phyloP scores from a whole-genome alignment of 2,329 filamentous ascomycete species.

The Scleromitrula shiraiana region DNA sequence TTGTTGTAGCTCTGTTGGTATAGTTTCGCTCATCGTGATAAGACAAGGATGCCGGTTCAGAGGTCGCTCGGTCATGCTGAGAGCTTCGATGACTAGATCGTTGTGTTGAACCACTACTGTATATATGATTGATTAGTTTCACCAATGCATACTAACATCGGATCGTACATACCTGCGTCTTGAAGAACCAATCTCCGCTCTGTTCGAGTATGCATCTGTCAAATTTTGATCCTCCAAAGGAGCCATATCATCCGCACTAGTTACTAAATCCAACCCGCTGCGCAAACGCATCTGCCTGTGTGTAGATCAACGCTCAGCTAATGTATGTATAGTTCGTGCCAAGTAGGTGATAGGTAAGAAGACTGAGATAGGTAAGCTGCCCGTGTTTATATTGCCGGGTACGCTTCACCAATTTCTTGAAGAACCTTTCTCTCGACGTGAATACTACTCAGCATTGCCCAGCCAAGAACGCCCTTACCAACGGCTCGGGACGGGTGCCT shows the following conservation, averaged over 20 bases:
- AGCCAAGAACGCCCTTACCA: not conserved
- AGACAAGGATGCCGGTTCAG: not conserved
- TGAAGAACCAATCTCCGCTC: not conserved
- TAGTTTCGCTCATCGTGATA: not conserved
- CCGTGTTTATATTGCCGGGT: not conserved
- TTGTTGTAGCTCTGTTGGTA: not conserved
- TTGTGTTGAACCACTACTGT: not conserved
- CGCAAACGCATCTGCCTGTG: constrained; percentile 12
- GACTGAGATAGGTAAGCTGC: not conserved
- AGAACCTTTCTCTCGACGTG: not conserved
- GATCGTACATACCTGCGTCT: constrained; percentile 2
- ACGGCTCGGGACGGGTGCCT: not conserved
- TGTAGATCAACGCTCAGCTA: not conserved
- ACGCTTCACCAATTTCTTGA: not conserved
- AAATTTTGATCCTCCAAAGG: constrained; percentile 4
- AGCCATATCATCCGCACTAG: not conserved
- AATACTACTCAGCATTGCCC: not conserved
- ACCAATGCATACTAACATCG: too few species aligned
- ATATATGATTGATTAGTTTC: not conserved
- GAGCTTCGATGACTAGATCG: not conserved
- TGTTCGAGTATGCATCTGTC: not conserved
- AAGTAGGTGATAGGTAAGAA: not conserved
- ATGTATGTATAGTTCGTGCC: not conserved
- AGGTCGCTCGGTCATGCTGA: not conserved
- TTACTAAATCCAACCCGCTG: constrained; percentile 6